These are phyloP conservation scores for Aphelidium insulamus DNA, from an alignment of 371 early-diverging fungal genomes.

Conservation along the genomic window DNA sequence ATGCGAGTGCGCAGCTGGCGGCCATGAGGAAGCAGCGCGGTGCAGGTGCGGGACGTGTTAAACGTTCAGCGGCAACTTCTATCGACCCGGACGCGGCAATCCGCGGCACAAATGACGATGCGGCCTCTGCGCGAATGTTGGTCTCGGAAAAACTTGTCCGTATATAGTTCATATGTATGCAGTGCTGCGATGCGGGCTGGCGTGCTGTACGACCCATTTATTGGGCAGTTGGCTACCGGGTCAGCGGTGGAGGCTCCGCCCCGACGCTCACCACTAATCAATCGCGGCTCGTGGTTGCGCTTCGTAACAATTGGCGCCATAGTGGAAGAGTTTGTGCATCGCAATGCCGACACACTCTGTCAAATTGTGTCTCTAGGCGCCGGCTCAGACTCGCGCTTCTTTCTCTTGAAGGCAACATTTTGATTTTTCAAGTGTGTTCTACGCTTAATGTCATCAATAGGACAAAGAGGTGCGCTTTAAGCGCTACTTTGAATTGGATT, in stretches of 20 bases:
- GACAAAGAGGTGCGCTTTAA: conserved; percentile 6
- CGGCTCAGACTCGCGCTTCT: conserved; percentile 82
- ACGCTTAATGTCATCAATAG: conserved; percentile 1
- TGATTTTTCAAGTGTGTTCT: conserved; percentile 1
- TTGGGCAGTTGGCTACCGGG: conserved; percentile 23
- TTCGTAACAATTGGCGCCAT: conserved; percentile 34
- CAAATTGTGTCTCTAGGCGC: conserved; percentile 78
- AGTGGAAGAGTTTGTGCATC: conserved; percentile 30
- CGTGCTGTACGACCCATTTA: conserved; percentile 63
- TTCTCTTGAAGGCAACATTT: conserved; percentile 32
- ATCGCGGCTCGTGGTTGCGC: conserved; percentile 62
- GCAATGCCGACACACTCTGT: conserved; percentile 1
- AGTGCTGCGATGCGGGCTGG: too few species aligned
- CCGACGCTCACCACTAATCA: conserved; percentile 70
- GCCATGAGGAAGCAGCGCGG: too few species aligned
- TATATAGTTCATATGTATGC: too few species aligned
- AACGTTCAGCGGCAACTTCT: too few species aligned
- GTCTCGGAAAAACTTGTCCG: too few species aligned
- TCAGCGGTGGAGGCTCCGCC: conserved; percentile 23
- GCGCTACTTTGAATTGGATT: conserved; percentile 77
- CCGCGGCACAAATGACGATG: too few species aligned
- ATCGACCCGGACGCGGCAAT: too few species aligned
- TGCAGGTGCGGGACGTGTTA: too few species aligned
- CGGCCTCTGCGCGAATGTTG: too few species aligned
- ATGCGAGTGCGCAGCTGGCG: too few species aligned